Percentiles rank a stretch among this genome's conserved stretches.
Conservation (phyloP, 75 land plant genomes). For the Selaginella moellendorffii region DNA sequence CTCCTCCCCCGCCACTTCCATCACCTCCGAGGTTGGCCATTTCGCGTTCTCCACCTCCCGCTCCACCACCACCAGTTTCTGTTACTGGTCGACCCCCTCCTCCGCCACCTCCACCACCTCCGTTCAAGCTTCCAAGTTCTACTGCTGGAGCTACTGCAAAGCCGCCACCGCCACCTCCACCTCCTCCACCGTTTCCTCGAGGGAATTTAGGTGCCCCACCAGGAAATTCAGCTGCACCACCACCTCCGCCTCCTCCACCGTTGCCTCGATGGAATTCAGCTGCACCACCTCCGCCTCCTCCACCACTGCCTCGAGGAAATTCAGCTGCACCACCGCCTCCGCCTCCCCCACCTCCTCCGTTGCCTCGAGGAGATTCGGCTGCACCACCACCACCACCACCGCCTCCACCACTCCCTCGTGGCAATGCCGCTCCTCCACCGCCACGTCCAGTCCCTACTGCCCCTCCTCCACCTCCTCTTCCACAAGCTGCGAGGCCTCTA, state of each 20-base stretch:
- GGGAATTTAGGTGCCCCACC: neutral
- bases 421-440: neutral
- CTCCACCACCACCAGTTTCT: slow-evolving; percentile 42
- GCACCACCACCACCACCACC: slow-evolving; percentile 1
- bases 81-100: slow-evolving; percentile 10
- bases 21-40: slow-evolving; percentile 13
- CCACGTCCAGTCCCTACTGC: neutral
- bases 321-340: neutral
- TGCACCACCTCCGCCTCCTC: neutral
- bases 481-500: slow-evolving; percentile 17
- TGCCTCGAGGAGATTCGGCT: neutral
- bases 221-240: slow-evolving; percentile 11
- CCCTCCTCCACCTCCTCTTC: neutral
- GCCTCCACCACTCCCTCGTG: neutral
- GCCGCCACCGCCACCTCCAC: slow-evolving; percentile 15
- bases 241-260: slow-evolving; percentile 29
- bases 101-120: slow-evolving; percentile 32
- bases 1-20: slow-evolving; percentile 34
- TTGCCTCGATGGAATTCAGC: slow-evolving; percentile 4
- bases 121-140: slow-evolving; percentile 19
- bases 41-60: too few species aligned
- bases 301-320: neutral
- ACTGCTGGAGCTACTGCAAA: slow-evolving; percentile 8
- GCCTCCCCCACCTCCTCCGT: slow-evolving; percentile 19
- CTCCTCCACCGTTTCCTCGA: slow-evolving; percentile 28